Evolutionary conservation across 2,329 filamentous ascomycete genomes (phyloP).

Genomic region (Cytospora leucostoma): DNA sequence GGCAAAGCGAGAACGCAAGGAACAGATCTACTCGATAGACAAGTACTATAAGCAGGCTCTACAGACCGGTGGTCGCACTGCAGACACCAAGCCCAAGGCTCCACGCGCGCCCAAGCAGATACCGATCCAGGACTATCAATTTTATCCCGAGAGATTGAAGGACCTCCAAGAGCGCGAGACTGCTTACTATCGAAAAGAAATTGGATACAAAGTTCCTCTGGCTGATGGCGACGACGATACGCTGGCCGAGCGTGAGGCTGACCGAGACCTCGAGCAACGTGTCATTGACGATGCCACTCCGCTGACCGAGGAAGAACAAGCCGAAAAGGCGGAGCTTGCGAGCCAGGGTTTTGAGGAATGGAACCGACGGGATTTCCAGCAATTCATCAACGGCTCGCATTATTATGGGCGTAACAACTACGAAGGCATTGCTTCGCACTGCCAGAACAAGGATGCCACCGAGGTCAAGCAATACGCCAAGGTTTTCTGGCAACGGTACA

Average conservation of each 20-base stretch:
- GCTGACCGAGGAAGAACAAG: constrained; percentile 84
- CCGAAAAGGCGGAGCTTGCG: constrained; percentile 80
- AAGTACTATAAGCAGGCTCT: constrained; percentile 96
- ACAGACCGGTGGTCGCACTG: constrained; percentile 71
- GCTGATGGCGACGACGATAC: constrained; percentile 82
- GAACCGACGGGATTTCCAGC: constrained; percentile 97
- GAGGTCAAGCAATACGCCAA: constrained; percentile 92
- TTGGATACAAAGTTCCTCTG: constrained; percentile 91
- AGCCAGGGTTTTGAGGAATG: constrained; percentile 87
- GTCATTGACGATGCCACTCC: constrained; percentile 91
- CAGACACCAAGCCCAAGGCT: constrained; percentile 89
- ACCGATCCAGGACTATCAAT: constrained; percentile 92
- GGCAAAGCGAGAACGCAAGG: constrained; percentile 95
- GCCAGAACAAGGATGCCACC: constrained; percentile 83
- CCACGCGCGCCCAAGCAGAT: constrained; percentile 95
- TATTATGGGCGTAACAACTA: constrained; percentile 89
- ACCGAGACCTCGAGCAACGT: constrained; percentile 82
- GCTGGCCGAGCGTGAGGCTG: constrained; percentile 80
- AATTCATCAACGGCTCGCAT: constrained; percentile 93
- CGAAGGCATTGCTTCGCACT: constrained; percentile 80
- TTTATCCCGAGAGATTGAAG: constrained; percentile 81
- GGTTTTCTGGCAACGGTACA: constrained; percentile 95
- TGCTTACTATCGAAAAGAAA: constrained; percentile 92
- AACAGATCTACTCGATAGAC: constrained; percentile 97
- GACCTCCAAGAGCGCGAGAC: constrained; percentile 97